A percentile compares a stretch with the other conserved stretches of the same genome.
These are phyloP conservation scores for Lactarius psammicola DNA, from an alignment of 768 basidiomycete genomes.

Conservation along the genomic window DNA sequence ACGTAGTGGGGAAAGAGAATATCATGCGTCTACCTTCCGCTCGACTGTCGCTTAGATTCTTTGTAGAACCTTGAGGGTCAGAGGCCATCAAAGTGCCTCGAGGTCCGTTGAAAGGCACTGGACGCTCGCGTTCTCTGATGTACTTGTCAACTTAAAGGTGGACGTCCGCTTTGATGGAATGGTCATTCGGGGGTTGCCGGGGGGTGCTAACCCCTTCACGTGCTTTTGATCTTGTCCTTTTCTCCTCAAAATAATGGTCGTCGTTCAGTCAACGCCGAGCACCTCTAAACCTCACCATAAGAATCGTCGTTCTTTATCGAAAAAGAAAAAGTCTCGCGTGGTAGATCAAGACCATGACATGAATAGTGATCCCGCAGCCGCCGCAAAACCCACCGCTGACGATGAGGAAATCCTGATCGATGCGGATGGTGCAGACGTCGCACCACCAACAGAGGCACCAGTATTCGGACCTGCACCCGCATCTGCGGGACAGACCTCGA, in stretches of 20 bases:
- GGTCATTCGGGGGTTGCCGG: conserved; percentile 15
- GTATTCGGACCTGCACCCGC: conserved; percentile 69
- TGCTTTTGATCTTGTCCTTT: not conserved
- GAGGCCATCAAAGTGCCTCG: conserved; percentile 12
- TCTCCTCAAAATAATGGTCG: conserved; percentile 39
- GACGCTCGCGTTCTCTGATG: not conserved
- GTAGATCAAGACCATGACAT: conserved; percentile 23
- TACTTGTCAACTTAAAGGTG: too few species aligned
- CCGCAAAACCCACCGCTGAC: conserved; percentile 42
- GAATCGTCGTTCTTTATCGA: conserved; percentile 47
- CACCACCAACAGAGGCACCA: conserved; percentile 54
- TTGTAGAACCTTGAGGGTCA: conserved; percentile 8
- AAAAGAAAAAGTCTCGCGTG: conserved; percentile 40
- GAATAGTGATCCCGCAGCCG: not conserved
- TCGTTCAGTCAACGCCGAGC: conserved; percentile 38
- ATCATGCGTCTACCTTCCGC: conserved; percentile 15
- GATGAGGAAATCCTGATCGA: conserved; percentile 69
- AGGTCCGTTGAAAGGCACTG: not conserved
- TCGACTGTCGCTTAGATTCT: conserved; percentile 10
- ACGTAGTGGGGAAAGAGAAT: not conserved
- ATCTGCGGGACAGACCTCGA: conserved; percentile 50
- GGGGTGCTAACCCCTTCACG: not conserved
- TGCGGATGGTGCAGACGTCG: conserved; percentile 43
- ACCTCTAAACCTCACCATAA: conserved; percentile 33
- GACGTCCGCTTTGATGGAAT: too few species aligned